Evolutionary conservation across 75 land plant species (phyloP), one percentile per base, ranked within the genome.

Genomic region (Sequoia sempervirens): DNA sequence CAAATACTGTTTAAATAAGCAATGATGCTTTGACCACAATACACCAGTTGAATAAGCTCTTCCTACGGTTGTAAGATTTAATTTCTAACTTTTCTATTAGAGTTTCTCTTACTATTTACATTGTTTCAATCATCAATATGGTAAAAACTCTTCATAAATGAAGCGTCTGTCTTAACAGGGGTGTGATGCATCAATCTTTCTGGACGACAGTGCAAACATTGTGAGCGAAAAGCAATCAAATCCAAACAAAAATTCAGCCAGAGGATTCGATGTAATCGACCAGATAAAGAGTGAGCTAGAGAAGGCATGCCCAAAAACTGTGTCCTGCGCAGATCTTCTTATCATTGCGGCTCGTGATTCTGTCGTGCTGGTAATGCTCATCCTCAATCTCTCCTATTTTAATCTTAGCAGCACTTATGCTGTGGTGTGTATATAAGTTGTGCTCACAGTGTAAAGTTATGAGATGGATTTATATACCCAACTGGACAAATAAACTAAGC

Each of bases 171-270:
- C 30, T 14, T 26, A 12, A 26, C 73, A 87, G 88, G 88, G 88
- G 2, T 87, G 88, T 70, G 88, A 87, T 28, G 88, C n/a, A 32
- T 87, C 88, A 9, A 30, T 86, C 28, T 45, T 84, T n/a, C 28
- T 84, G 82, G 85, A 84, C 41, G 28, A 83, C 82, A 79, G 54
- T 28, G 10, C n/a, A 20, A 46, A 30, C 66, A 84, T 47, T 52
- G 14, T 46, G 38, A 82, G 83, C 8, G 85, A 84, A 32, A 84
- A 84, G 58, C 47, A 53, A 17, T n/a, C 82, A 0, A 32, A 18
- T 43, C 82, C 85, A 28, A 84, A 84, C 54, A 13, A 13, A 73
- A 43, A 45, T 26, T 30, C 81, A 13, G 38, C 80, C 58, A 69
- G 85, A 53, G 85, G 83, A 50, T 79, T 84, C 50, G 47, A 84